Base-by-base conservation (phyloP, 1,139 yeast species). In the Casaregolazyma suthepensis region DNA sequence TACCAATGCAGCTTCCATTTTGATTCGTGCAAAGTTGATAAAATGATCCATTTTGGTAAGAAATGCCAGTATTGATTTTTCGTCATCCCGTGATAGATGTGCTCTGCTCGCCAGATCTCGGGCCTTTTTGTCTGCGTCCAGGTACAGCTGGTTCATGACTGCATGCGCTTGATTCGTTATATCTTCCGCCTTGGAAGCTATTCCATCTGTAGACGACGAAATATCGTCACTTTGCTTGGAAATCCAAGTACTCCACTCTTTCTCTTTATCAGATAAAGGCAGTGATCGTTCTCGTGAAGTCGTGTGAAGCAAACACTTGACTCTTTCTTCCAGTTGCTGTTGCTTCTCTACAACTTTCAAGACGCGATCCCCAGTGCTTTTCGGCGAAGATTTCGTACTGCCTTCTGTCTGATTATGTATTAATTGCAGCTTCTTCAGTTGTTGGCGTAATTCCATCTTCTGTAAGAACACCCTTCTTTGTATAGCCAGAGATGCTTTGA, bases 161-260 rank as follows among this genome's bases (percentile, higher is more conserved):
- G 50, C 26, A 1, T 17, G 23, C 3, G 44, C 50, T 29, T 47
- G 45, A 10, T 38, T 31, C 12, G 38, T 7, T 7, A 47, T 19
- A 13, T 40, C 35, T 17, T 23, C 44, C 3, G 38, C 22, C 13
- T 22, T 22, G 1, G n/a, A 26, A 13, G 35, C 45, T 13, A 47
- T 17, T n/a, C 50, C 52, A 15, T 35, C 43, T 3, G 29, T 20
- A 13, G 46, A 48, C 23, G 46, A 53, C 18, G 58, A 55, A 23
- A 63, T 52, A n/a, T 52, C 51, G 13, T 52, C 46, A 45, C 61
- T 60, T 35, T 66, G 56, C 12, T 68, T 63, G 48, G 68, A 69
- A 13, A 78, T 65, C 58, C 77, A 81, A 23, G 63, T 68, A 57
- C 74, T 71, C 81, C 81, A 79, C 37, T 62, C 65, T 56, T 67